Percentiles rank a stretch among this genome's conserved stretches.
Evolutionary conservation across 2,329 filamentous ascomycete species (phyloP).

Genomic region (Apiospora arundinis): DNA sequence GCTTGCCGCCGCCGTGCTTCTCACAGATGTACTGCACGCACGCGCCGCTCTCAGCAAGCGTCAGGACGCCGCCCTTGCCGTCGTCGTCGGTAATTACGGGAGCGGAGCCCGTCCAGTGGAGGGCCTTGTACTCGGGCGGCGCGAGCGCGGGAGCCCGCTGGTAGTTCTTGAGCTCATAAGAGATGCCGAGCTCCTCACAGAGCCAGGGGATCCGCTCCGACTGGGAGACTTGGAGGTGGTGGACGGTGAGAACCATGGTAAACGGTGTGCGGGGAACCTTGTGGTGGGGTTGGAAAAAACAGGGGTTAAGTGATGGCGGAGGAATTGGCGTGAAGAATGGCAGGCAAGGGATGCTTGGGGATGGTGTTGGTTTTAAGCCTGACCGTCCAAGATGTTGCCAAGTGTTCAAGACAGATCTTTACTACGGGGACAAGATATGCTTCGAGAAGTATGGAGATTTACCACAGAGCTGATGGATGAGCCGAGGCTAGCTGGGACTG

Average conservation of each 20-base stretch:
- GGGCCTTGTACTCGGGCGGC: slow-evolving; percentile 46
- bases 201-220: slow-evolving; percentile 70
- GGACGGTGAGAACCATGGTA: slow-evolving; percentile 41
- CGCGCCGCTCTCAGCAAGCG: slow-evolving; percentile 65
- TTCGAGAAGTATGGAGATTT: background rate
- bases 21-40: slow-evolving; percentile 67
- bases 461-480: background rate
- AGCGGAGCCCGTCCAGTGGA: slow-evolving; percentile 60
- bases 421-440: background rate
- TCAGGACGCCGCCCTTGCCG: slow-evolving; percentile 45
- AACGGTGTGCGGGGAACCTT: background rate
- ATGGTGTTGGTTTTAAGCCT: background rate
- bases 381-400: background rate
- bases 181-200: slow-evolving; percentile 66
- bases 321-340: too few relatives aligned
- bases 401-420: background rate
- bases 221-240: slow-evolving; percentile 64
- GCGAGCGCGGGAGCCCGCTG: slow-evolving; percentile 42
- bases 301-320: too few relatives aligned
- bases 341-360: too few relatives aligned
- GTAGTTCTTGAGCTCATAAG: slow-evolving; percentile 49
- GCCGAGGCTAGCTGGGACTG: background rate
- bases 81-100: slow-evolving; percentile 56
- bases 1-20: slow-evolving; percentile 55
- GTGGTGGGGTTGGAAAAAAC: background rate